Evolutionary conservation across 2,329 filamentous ascomycete genomes (phyloP).

Genomic region (Aspergillus sp.): DNA sequence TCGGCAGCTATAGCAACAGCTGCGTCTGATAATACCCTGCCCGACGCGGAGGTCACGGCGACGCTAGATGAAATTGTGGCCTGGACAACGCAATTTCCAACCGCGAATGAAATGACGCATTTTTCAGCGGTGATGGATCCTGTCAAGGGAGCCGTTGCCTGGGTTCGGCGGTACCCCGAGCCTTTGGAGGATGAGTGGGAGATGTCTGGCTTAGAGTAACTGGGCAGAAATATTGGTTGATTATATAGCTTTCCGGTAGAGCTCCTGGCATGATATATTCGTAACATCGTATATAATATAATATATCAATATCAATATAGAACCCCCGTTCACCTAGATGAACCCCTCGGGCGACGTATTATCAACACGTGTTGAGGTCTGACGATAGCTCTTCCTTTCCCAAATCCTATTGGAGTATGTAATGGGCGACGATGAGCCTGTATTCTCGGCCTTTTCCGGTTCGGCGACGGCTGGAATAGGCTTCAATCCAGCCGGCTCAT

Average conservation of each 20-base stretch:
- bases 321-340: not conserved
- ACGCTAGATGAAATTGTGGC: slow-evolving; percentile 39
- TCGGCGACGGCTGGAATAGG: not conserved
- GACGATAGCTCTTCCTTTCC: not conserved
- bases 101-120: slow-evolving; percentile 59
- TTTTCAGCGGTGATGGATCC: slow-evolving; percentile 61
- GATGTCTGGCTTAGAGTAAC: not conserved
- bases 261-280: not conserved
- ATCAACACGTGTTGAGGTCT: not conserved
- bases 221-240: not conserved
- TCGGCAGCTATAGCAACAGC: not conserved
- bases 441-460: not conserved
- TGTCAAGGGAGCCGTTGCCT: slow-evolving; percentile 46
- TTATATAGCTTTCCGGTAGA: not conserved
- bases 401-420: not conserved
- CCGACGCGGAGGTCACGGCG: slow-evolving; percentile 19
- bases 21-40: not conserved
- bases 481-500: no score
- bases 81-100: slow-evolving; percentile 55
- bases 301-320: not conserved
- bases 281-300: not conserved
- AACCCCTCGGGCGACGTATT: not conserved
- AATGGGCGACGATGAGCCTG: not conserved
- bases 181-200: not conserved
- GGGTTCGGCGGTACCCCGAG: slow-evolving; percentile 36